Base-by-base conservation (phyloP, 228 moss, liverwort and hornwort species). In the Sphagnum fallax region DNA sequence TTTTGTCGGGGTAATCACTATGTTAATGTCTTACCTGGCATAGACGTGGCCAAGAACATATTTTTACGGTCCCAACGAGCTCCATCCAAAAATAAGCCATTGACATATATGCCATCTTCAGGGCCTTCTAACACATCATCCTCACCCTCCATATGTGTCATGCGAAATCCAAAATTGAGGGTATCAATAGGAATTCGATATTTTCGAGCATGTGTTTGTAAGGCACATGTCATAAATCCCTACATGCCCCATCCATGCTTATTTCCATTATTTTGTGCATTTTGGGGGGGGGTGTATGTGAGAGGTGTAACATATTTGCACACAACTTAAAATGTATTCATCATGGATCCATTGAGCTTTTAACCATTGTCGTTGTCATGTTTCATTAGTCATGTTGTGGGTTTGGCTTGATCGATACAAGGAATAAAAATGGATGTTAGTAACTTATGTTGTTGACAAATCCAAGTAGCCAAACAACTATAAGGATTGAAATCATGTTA, bases 181-280 rank as follows among this genome's bases (percentile, higher is more conserved):
- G 84, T 91, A 67, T 97, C 93, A 14, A 93, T 97, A 0, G 96
- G 90, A 71, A 97, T 97, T 74, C 77, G 83, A 72, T 97, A 91
- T 71, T 91, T 97, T 67, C 93, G 74, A 14, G 96, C 91, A 76
- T 97, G 93, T 8, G 79, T 91, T 72, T 97, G 96, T 48, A 97
- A 72, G 11, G 90, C 93, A 52, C 96, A 85, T 1, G 96, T 97
- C 91, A 97, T 89, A 69, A 97, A 97, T 47, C 96, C 96, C 96
- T 97, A 53, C 47, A 65, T 9, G 32, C 32, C 32, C 32, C 32
- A 32, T 32, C 32, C 32, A 32, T 32, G 32, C 32, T 32, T 49
- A 2, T 32, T 32, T 32, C 18, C 6, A 48, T 9, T 49, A 5
- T 10, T 62, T 10, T 62, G 62, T 10, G 47, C 16, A 6, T 62